Percentiles rank a stretch among this genome's conserved stretches.
Conservation (phyloP, 345 rosid species). For the Gynandropsis gynandra region DNA sequence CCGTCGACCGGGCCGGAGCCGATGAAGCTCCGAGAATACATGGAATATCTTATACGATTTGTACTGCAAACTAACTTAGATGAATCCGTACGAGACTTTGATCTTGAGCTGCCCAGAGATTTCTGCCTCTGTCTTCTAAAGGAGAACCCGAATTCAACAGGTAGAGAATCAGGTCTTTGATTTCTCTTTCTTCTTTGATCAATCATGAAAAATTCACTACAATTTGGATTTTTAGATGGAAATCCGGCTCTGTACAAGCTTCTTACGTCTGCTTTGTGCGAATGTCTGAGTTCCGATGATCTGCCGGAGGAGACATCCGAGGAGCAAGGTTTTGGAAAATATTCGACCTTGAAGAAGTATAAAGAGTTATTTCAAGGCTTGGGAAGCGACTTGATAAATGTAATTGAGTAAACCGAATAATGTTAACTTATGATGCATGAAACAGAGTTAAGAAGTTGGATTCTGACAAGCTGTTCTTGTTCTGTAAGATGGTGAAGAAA, state of each 20-base stretch:
- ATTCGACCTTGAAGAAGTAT: constrained; percentile 25
- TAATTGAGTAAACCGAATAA: background rate
- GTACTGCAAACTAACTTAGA: constrained; percentile 16
- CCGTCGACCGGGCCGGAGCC: constrained; percentile 23
- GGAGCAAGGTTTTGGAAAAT: constrained; percentile 18
- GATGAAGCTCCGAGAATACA: constrained; percentile 13
- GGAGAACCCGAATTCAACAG: constrained; percentile 15
- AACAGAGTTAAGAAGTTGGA: background rate
- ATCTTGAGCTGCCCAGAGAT: constrained; percentile 21
- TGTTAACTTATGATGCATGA: background rate
- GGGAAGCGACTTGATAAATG: constrained; percentile 38
- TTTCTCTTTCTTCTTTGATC: background rate
- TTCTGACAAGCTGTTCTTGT: background rate
- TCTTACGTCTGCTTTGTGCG: constrained; percentile 39
- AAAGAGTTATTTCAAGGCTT: constrained; percentile 23
- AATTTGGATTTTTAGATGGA: background rate
- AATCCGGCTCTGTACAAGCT: constrained; percentile 37
- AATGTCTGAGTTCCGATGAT: constrained; percentile 27
- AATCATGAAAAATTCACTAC: background rate
- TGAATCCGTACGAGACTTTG: constrained; percentile 15
- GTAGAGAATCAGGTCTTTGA: constrained; percentile 3
- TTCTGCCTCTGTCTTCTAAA: constrained; percentile 22
- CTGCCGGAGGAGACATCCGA: background rate
- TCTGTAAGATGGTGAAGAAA: constrained; percentile 43
- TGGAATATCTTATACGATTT: constrained; percentile 16